Base-by-base conservation (phyloP, 768 basidiomycete genomes). In the Panaeolus papilionaceus region DNA sequence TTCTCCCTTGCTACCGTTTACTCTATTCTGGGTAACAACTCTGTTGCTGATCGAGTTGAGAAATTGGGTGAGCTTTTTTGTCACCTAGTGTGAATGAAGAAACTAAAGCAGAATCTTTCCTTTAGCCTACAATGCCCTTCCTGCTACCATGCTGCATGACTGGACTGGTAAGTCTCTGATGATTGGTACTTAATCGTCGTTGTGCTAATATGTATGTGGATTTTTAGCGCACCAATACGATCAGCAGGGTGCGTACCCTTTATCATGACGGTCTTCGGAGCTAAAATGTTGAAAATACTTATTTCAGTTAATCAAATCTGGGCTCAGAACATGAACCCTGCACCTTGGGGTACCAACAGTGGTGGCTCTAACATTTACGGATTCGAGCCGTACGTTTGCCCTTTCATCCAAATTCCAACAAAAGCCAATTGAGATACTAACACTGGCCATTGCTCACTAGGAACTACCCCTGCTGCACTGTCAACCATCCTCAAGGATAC, bases 401-500 rank as follows among this genome's bases (percentile, higher is more conserved):
- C 38, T 20, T 9, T 20, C 0, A 33, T 40, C 39, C 39, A 44
- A 44, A 44, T 44, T 2, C 14, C 42, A 44, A 16, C 42, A 44
- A 18, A 44, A 18, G 16, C 18, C 39, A 11, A 10, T 40, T 11
- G 14, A 40, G 39, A 14, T 10, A 40, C 39, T 11, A 14, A 40
- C 33, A 5, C 33, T 18, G 7, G 64, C n/a, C 26, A 28, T 37
- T 51, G 10, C 40, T 38, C 11, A 5, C 39, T 39, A 81, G 81
- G 18, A 83, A 82, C 64, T 82, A 82, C 66, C 80, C 82, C 0
- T 82, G 82, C 67, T 83, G 82, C 66, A 82, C 82, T 0, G 81
- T 82, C 66, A 82, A 82, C 67, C 81, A 82, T 49, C 80, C 80
- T 18, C 78, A 79, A 61, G 81, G 72, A 1, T 81, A 77, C 58